A percentile compares a stretch with the other conserved stretches of the same genome.
These are phyloP conservation scores for Passiflora organensis DNA, from an alignment of 345 rosid genomes.

Conservation along the genomic window DNA sequence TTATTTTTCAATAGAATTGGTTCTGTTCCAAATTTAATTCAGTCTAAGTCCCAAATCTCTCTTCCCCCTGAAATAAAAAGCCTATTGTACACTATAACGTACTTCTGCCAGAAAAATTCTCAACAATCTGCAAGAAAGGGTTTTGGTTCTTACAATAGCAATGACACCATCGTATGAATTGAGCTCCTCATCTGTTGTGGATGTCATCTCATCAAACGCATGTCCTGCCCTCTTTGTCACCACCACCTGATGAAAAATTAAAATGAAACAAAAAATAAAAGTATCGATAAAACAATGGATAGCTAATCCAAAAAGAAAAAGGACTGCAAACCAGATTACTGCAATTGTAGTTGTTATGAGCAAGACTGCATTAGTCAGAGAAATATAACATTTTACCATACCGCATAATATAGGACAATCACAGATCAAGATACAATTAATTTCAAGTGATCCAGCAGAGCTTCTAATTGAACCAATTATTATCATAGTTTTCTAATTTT, in stretches of 20 bases:
- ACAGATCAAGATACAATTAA: no score
- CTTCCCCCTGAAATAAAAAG: not conserved
- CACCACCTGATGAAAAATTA: conserved; percentile 50
- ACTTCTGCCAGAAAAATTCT: not conserved
- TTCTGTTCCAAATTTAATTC: no score
- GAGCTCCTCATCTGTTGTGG: conserved; percentile 54
- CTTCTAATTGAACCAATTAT: no score
- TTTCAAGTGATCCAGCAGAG: no score
- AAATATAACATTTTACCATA: no score
- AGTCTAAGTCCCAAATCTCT: no score
- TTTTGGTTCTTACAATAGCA: conserved; percentile 62
- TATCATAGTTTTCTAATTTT: no score
- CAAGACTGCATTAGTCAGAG: not conserved
- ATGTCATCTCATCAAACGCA: conserved; percentile 72
- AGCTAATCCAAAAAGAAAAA: no score
- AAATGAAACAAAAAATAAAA: not conserved
- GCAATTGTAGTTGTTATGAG: not conserved
- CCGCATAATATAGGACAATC: no score
- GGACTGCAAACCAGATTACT: not conserved
- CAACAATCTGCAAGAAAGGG: conserved; percentile 6
- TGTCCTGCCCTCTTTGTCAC: conserved; percentile 82
- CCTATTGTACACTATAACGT: conserved; percentile 1
- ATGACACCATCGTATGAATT: conserved; percentile 68
- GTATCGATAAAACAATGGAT: not conserved
- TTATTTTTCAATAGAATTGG: no score